Evolutionary conservation across 164 flowering plant genomes (phyloP).

Genomic region (Annona cherimola): DNA sequence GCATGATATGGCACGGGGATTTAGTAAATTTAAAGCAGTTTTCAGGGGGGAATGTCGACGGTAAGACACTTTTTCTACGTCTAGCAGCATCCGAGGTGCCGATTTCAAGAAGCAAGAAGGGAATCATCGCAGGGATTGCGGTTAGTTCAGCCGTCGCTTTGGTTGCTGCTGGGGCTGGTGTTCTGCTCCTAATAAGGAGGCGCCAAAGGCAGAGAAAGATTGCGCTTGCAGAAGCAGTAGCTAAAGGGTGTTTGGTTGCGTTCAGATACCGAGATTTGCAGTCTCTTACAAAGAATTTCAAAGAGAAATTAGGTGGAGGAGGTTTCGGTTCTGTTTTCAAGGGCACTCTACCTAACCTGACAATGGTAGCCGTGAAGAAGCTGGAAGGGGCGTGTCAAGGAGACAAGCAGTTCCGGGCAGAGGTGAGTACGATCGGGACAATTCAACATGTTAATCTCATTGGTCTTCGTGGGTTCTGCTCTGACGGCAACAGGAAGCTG

Average conservation of each 20-base stretch:
- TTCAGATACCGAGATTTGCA: slow-evolving; percentile 34
- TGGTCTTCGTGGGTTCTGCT: slow-evolving; percentile 54
- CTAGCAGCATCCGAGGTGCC: not conserved
- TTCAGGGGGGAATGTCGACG: not conserved
- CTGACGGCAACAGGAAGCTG: slow-evolving; percentile 32
- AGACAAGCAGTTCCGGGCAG: slow-evolving; percentile 53
- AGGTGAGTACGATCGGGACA: slow-evolving; percentile 63
- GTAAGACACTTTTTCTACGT: not conserved
- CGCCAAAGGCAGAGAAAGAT: slow-evolving; percentile 11
- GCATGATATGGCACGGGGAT: slow-evolving; percentile 14
- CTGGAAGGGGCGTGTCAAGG: slow-evolving; percentile 48
- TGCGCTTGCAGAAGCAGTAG: slow-evolving; percentile 12
- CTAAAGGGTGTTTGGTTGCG: slow-evolving; percentile 30
- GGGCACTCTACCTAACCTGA: slow-evolving; percentile 34
- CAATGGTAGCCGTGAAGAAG: slow-evolving; percentile 40
- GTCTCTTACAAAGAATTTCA: slow-evolving; percentile 42
- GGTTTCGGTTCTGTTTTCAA: slow-evolving; percentile 52
- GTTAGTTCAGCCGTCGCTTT: slow-evolving; percentile 18
- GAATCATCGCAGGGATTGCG: slow-evolving; percentile 4
- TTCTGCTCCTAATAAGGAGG: slow-evolving; percentile 5
- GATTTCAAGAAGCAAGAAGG: slow-evolving; percentile 1
- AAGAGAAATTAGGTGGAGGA: slow-evolving; percentile 46
- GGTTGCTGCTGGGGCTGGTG: slow-evolving; percentile 3
- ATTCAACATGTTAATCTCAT: slow-evolving; percentile 55
- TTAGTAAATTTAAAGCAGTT: slow-evolving; percentile 7